Conservation (phyloP, 2,329 filamentous ascomycete species). For the Cercospora brassicicola region DNA sequence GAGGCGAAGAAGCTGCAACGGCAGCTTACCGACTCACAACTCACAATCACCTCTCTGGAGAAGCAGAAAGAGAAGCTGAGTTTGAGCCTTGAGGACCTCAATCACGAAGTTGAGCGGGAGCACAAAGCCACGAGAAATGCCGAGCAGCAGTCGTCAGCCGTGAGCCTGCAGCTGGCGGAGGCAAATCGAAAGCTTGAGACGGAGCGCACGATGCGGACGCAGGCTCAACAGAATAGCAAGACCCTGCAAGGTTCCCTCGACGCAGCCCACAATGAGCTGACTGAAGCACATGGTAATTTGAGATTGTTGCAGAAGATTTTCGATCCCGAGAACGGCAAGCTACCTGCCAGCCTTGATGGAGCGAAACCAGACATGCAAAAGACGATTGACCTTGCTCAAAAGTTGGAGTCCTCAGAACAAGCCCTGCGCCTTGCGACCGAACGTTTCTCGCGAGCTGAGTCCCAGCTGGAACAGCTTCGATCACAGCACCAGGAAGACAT, state of each 20-base stretch:
- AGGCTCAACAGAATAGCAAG: slow-evolving; percentile 81
- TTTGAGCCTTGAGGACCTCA: slow-evolving; percentile 84
- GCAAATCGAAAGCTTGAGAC: slow-evolving; percentile 86
- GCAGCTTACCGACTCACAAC: slow-evolving; percentile 80
- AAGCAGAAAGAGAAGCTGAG: slow-evolving; percentile 94
- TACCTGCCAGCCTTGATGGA: slow-evolving; percentile 65
- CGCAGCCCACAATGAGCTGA: slow-evolving; percentile 74
- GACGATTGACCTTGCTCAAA: slow-evolving; percentile 74
- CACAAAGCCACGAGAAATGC: slow-evolving; percentile 86
- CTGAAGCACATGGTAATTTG: slow-evolving; percentile 76
- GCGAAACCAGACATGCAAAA: slow-evolving; percentile 66
- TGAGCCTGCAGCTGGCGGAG: slow-evolving; percentile 81
- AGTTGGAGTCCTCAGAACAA: slow-evolving; percentile 85
- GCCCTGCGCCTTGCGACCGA: slow-evolving; percentile 81
- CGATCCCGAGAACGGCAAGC: slow-evolving; percentile 61
- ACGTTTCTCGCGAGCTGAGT: slow-evolving; percentile 77
- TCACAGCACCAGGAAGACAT: slow-evolving; percentile 71
- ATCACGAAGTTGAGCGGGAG: slow-evolving; percentile 85
- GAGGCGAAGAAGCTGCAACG: slow-evolving; percentile 77
- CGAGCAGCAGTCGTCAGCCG: slow-evolving; percentile 79
- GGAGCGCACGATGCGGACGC: slow-evolving; percentile 78
- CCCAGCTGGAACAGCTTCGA: slow-evolving; percentile 75
- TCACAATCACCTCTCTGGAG: slow-evolving; percentile 78
- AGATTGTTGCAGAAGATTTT: slow-evolving; percentile 82
- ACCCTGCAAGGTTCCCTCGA: slow-evolving; percentile 79